Conservation (phyloP, 345 rosid genomes). For the Citrus trifoliata region DNA sequence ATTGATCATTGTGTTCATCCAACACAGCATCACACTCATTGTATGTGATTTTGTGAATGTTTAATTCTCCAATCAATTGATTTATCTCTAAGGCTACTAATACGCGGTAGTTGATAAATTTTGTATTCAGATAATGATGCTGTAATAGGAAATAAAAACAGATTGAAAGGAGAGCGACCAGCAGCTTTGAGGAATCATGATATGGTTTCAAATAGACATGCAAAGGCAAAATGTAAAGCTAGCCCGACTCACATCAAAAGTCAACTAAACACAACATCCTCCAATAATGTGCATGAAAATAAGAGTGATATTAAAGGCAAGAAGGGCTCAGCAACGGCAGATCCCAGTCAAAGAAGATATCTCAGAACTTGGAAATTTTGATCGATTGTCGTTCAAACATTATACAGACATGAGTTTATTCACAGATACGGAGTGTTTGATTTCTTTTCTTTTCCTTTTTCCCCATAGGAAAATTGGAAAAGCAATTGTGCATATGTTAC, state of each 20-base stretch:
- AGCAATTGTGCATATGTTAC: background rate
- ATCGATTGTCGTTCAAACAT: background rate
- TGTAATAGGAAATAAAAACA: constrained; percentile 44
- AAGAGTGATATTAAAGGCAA: constrained; percentile 21
- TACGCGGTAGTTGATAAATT: background rate
- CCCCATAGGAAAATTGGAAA: background rate
- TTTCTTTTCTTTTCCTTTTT: background rate
- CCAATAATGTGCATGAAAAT: constrained; percentile 15
- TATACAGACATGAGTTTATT: background rate
- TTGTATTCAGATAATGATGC: constrained; percentile 47
- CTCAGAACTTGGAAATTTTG: constrained; percentile 14
- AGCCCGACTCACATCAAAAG: constrained; percentile 12
- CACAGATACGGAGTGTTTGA: background rate
- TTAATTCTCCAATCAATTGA: background rate
- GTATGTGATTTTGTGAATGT: background rate
- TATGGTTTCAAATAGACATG: constrained; percentile 27
- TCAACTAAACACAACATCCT: constrained; percentile 16
- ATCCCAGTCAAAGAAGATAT: constrained; percentile 24
- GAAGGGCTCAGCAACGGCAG: constrained; percentile 17
- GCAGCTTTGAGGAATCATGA: constrained; percentile 28
- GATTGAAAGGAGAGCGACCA: constrained; percentile 19
- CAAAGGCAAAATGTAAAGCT: constrained; percentile 20
- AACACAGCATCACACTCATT: background rate
- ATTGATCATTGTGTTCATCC: background rate
- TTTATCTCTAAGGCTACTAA: background rate